Base-by-base conservation (phyloP, 441 rosid genomes). In the Arabidopsis lyrata region DNA sequence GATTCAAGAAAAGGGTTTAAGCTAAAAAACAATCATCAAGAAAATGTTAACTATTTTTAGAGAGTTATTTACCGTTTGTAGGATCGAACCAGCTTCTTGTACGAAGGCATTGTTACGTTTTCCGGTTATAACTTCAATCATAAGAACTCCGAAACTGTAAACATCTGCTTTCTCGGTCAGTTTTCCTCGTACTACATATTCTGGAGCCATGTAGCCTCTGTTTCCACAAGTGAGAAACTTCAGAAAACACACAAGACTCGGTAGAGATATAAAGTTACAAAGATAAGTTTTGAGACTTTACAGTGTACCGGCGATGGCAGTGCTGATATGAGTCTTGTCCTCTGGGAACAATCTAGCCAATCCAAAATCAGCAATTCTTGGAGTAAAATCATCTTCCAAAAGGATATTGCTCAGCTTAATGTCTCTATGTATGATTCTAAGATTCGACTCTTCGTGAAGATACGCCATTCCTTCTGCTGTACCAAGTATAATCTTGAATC, bases 151-250 rank as follows among this genome's bases (percentile, higher is more conserved):
- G 0, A 85, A 93, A 78, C 96, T 87, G 72, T 91, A 93, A 52
- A 93, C 88, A 13, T 93, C 97, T 0, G 86, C 97, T 83, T 91
- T 93, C 83, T 90, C 96, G 0, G 92, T 91, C 47, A 93, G 73
- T 65, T 86, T 83, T 27, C 98, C 98, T 0, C 86, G 81, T 65
- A 87, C 89, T 5, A 87, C 77, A 42, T 91, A 93, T 53, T 93
- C 98, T 0, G 98, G 98, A 42, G 97, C 97, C 98, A 89, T 89
- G 79, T 91, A 93, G 32, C 98, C 98, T 77, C 97, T 93, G 70
- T 63, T 74, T 47, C 57, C 34, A 56, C 68, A 77, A 72, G 55
- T 9, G 8, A 8, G 41, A 10, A 56, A 39, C 41, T 36, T 39
- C 16, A 59, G 8, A 15, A 6, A 53, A 41, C 14, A n/a, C 31